A percentile compares a stretch with the other conserved stretches of the same genome.
Evolutionary conservation across 2,329 filamentous ascomycete genomes (phyloP).

Genomic region (Epichloe aotearoae): DNA sequence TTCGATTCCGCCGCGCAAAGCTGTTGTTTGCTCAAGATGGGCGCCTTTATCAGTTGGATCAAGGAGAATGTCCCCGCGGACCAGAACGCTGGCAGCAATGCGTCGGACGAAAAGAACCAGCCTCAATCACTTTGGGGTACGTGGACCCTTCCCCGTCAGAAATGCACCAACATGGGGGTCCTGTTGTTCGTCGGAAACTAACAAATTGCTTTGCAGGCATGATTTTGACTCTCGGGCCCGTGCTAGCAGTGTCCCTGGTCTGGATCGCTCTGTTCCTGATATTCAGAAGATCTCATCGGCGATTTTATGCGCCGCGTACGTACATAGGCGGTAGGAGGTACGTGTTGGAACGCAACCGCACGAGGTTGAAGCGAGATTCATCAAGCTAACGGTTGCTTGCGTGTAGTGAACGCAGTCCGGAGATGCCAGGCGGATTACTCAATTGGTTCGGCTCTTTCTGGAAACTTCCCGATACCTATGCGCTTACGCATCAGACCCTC

Average conservation of each 20-base stretch:
- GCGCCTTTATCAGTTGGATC: conserved; percentile 26
- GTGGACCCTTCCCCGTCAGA: conserved; percentile 1
- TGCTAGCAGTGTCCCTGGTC: conserved; percentile 32
- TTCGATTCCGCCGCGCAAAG: background rate
- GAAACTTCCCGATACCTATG: conserved; percentile 57
- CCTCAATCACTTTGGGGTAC: conserved; percentile 24
- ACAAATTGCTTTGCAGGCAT: conserved; percentile 17
- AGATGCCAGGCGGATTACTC: conserved; percentile 42
- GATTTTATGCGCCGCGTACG: conserved; percentile 43
- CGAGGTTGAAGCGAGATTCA: background rate
- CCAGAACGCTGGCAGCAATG: conserved; percentile 11
- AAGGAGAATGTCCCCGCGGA: conserved; percentile 17
- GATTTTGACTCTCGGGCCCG: conserved; percentile 40
- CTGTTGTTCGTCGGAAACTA: background rate
- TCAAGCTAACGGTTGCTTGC: background rate
- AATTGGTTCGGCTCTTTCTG: conserved; percentile 51
- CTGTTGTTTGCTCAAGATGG: conserved; percentile 18
- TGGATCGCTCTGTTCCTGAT: conserved; percentile 39
- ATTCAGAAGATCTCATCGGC: conserved; percentile 31
- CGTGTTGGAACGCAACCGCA: background rate
- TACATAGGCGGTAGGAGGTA: conserved; percentile 37
- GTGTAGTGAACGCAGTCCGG: conserved; percentile 39
- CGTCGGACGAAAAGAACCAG: conserved; percentile 6
- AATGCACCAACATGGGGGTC: background rate
- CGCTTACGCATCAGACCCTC: conserved; percentile 75